A percentile compares a stretch with the other conserved stretches of the same genome.
Evolutionary conservation across 352 stramenopile species (phyloP).

Genomic region (Phytophthora chlamydospora): DNA sequence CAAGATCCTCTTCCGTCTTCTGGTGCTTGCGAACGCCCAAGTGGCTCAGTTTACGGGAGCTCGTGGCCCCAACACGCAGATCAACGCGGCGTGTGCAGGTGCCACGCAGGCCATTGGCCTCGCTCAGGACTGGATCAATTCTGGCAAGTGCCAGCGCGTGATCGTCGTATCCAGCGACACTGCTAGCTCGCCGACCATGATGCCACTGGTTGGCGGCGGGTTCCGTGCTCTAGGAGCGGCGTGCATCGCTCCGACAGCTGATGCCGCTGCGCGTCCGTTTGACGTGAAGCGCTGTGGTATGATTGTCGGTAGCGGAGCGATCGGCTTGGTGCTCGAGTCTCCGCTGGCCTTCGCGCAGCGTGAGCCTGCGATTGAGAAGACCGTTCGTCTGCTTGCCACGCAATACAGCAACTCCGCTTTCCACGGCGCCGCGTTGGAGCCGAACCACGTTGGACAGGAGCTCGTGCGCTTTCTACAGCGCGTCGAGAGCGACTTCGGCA

Average conservation of each 20-base stretch:
- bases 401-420: constrained; percentile 97
- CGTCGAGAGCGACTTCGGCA: constrained; percentile 91
- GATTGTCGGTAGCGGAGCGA: constrained; percentile 93
- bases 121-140: constrained; percentile 94
- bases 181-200: constrained; percentile 88
- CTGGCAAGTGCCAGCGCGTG: constrained; percentile 92
- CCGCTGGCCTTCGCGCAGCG: constrained; percentile 36
- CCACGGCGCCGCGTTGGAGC: constrained; percentile 94
- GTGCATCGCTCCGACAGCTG: constrained; percentile 76
- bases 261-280: constrained; percentile 92
- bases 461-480: constrained; percentile 89
- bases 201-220: constrained; percentile 95
- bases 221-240: constrained; percentile 95
- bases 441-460: constrained; percentile 93
- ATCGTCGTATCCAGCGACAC: constrained; percentile 95
- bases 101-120: constrained; percentile 93
- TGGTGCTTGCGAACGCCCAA: constrained; percentile 96
- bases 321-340: constrained; percentile 83
- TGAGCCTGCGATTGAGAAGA: constrained; percentile 10
- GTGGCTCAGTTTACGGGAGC: constrained; percentile 95
- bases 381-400: constrained; percentile 90
- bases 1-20: constrained; percentile 97
- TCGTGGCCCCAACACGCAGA: constrained; percentile 95
- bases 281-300: constrained; percentile 93
- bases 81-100: constrained; percentile 96